Conservation (phyloP, 1,284 basidiomycete genomes). For the Trichosporon asahii region DNA sequence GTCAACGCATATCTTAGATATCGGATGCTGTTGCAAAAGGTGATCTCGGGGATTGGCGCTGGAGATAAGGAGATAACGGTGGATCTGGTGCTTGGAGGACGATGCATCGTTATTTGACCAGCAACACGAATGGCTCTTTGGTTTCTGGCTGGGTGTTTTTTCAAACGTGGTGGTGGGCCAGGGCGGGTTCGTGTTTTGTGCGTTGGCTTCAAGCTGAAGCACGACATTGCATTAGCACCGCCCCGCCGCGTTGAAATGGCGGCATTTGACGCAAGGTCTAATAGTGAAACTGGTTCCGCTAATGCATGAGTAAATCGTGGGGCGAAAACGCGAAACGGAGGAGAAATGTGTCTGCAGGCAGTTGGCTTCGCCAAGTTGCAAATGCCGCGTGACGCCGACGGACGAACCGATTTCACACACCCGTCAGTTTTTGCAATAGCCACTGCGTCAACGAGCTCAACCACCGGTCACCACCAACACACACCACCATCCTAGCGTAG, state of each 20-base stretch:
- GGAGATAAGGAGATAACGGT: not conserved
- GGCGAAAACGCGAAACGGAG: not conserved
- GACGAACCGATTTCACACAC: not conserved
- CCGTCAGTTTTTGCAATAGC: not conserved
- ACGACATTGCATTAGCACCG: not conserved
- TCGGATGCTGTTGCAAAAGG: not conserved
- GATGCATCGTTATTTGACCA: not conserved
- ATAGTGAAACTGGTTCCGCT: not conserved
- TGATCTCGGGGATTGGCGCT: slow-evolving; percentile 3
- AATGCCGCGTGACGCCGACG: slow-evolving; percentile 2
- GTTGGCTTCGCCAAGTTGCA: slow-evolving; percentile 3
- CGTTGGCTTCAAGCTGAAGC: not conserved
- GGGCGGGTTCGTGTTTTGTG: not conserved
- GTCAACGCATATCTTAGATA: not conserved
- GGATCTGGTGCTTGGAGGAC: not conserved
- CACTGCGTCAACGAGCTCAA: not conserved
- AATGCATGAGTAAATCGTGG: not conserved
- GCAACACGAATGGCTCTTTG: not conserved
- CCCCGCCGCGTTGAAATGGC: not conserved
- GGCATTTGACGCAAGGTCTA: not conserved
- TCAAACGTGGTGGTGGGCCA: not conserved
- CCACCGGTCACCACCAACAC: not conserved
- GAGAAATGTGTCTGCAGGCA: not conserved
- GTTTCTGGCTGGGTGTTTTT: not conserved
- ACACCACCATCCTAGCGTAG: not conserved